Conservation (phyloP, 1,284 basidiomycete species). For the Ustilago trichophora region DNA sequence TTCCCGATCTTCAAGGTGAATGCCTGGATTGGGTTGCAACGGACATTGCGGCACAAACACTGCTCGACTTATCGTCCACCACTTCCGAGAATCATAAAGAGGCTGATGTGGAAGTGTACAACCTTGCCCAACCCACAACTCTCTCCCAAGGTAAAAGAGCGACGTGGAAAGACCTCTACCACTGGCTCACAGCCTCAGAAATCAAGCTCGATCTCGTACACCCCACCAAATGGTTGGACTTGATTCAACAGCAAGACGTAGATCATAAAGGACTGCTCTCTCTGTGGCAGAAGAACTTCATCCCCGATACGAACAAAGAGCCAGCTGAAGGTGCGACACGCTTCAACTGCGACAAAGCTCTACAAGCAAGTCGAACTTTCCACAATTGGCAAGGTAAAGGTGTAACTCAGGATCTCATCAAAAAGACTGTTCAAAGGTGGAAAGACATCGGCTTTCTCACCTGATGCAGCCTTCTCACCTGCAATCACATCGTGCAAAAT, state of each 20-base stretch:
- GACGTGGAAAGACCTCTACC: conserved; percentile 70
- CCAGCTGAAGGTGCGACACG: not conserved
- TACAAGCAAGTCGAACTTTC: conserved; percentile 4
- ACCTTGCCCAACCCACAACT: conserved; percentile 36
- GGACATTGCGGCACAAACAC: conserved; percentile 71
- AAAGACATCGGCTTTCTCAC: conserved; percentile 23
- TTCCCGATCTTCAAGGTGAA: conserved; percentile 69
- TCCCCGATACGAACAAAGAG: not conserved
- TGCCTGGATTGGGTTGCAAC: conserved; percentile 73
- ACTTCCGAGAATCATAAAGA: too few species aligned
- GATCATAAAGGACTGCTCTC: conserved; percentile 30
- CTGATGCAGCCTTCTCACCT: too few species aligned
- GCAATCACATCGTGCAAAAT: too few species aligned
- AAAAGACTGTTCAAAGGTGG: conserved; percentile 29
- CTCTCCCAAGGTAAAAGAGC: not conserved
- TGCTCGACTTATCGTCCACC: conserved; percentile 73
- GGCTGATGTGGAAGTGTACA: conserved; percentile 2
- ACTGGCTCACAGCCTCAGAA: conserved; percentile 73
- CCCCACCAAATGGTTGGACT: conserved; percentile 72
- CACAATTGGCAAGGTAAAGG: conserved; percentile 14
- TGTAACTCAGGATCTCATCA: conserved; percentile 21
- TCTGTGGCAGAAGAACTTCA: conserved; percentile 37
- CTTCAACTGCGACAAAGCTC: conserved; percentile 17
- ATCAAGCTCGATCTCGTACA: conserved; percentile 79
- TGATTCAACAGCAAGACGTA: conserved; percentile 62